phyloP scores from a whole-genome alignment of 345 rosid genomes.

The Bruguiera parviflora region DNA sequence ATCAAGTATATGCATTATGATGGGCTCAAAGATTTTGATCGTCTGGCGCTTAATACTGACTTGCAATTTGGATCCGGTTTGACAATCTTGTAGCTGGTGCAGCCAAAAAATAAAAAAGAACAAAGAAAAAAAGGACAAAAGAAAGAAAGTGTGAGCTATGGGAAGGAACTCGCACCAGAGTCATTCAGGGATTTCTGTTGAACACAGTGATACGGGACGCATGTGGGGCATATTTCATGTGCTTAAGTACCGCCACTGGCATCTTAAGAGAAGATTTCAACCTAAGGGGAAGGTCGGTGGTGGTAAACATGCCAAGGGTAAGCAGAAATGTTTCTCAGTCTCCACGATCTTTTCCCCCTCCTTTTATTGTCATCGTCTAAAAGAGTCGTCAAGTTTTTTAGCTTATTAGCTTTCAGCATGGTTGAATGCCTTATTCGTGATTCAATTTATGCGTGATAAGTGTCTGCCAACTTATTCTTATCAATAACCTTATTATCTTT shows the following conservation, averaged over 20 bases:
- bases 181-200: slow-evolving; percentile 26
- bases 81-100: slow-evolving; percentile 14
- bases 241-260: slow-evolving; percentile 63
- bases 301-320: slow-evolving; percentile 32
- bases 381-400: too few species aligned
- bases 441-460: not conserved
- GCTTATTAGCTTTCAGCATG: too few species aligned
- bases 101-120: not conserved
- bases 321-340: not conserved
- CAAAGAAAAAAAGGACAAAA: not conserved
- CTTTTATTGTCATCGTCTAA: not conserved
- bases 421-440: not conserved
- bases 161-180: slow-evolving; percentile 42
- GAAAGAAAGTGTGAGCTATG: slow-evolving; percentile 25
- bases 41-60: not conserved
- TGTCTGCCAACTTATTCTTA: not conserved
- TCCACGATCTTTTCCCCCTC: not conserved
- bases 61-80: slow-evolving; percentile 34
- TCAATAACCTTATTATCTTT: not conserved
- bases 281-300: slow-evolving; percentile 25
- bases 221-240: slow-evolving; percentile 66
- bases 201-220: slow-evolving; percentile 45
- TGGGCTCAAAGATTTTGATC: not conserved
- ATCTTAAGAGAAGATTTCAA: slow-evolving; percentile 64
- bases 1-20: not conserved